These are phyloP conservation scores for Cerrena zonata DNA, from an alignment of 1,284 basidiomycete species.

Conservation along the genomic window DNA sequence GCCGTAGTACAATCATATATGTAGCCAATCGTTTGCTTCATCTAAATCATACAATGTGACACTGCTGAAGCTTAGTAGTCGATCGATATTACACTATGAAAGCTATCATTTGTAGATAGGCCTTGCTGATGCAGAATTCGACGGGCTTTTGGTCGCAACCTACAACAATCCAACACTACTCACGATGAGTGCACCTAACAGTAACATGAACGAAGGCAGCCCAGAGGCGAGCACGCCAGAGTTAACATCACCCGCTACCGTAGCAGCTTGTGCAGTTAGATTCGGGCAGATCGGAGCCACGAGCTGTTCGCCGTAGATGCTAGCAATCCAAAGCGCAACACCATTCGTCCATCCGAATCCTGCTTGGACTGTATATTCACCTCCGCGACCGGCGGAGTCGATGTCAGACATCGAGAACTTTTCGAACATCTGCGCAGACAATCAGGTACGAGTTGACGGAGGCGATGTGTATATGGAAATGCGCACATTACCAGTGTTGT, in stretches of 20 bases:
- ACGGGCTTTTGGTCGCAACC: too few species aligned
- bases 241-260: neutral
- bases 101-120: too few species aligned
- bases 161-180: neutral
- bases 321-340: conserved; percentile 71
- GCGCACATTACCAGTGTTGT: conserved; percentile 68
- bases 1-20: too few species aligned
- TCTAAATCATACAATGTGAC: too few species aligned
- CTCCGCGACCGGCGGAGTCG: conserved; percentile 79
- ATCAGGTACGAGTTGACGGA: neutral
- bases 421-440: conserved; percentile 74
- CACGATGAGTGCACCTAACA: neutral
- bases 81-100: too few species aligned
- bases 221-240: neutral
- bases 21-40: too few species aligned
- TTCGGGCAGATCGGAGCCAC: conserved; percentile 63
- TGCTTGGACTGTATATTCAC: conserved; percentile 80
- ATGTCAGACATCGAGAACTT: conserved; percentile 76
- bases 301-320: conserved; percentile 63
- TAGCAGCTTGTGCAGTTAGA: conserved; percentile 23
- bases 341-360: conserved; percentile 93
- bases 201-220: neutral
- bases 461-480: conserved; percentile 9
- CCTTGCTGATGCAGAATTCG: too few species aligned
- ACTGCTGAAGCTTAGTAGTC: too few species aligned